A percentile compares a stretch with the other conserved stretches of the same genome.
These are phyloP conservation scores for Kwoniella botswanensis DNA, from an alignment of 768 basidiomycete species.

Conservation along the genomic window DNA sequence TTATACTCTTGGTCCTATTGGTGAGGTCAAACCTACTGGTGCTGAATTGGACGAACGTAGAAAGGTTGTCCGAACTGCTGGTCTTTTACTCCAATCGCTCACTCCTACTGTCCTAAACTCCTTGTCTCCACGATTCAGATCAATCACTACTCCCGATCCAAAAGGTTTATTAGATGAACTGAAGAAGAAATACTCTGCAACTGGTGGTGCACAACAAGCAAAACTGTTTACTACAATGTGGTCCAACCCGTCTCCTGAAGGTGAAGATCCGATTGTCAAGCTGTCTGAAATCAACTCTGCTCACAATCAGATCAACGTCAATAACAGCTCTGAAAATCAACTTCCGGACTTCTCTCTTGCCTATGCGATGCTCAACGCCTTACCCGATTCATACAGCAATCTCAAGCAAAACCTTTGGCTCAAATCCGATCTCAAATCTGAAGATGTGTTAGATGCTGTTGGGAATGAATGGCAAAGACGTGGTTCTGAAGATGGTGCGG, in stretches of 20 bases:
- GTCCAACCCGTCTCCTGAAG: constrained; percentile 13
- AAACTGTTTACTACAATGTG: constrained; percentile 24
- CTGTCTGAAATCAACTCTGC: constrained; percentile 25
- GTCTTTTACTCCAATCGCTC: too few species aligned
- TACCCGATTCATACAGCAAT: constrained; percentile 22
- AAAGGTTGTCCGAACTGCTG: too few species aligned
- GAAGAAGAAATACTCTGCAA: constrained; percentile 13
- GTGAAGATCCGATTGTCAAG: constrained; percentile 17
- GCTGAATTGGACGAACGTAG: too few species aligned
- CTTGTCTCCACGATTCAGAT: too few species aligned
- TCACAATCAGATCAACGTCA: constrained; percentile 25
- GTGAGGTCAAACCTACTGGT: too few species aligned
- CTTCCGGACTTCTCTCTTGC: background rate
- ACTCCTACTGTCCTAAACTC: too few species aligned
- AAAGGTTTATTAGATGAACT: constrained; percentile 10
- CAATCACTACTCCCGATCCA: background rate
- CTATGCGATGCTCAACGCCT: constrained; percentile 28
- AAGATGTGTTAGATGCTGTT: constrained; percentile 8
- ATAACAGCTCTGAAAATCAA: constrained; percentile 1
- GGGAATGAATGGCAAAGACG: too few species aligned
- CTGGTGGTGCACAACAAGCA: constrained; percentile 21
- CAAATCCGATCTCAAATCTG: constrained; percentile 7
- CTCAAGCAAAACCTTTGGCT: constrained; percentile 32
- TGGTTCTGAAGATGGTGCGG: background rate
- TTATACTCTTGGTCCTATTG: too few species aligned